Conservation (phyloP, 1,284 basidiomycete species). For the Cryptococcus depauperatus region DNA sequence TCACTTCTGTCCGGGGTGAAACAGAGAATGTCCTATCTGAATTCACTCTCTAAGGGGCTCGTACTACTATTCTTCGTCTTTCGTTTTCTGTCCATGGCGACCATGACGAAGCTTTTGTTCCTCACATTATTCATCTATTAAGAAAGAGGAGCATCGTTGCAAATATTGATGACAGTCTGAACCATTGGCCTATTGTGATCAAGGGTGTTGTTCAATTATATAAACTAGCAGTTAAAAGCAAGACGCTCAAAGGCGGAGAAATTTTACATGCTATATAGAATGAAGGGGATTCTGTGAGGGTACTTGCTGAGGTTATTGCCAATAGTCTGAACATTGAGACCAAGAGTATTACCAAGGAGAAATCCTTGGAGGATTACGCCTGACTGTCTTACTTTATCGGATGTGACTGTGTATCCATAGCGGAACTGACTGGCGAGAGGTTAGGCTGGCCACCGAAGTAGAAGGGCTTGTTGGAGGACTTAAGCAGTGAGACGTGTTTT, state of each 20-base stretch:
- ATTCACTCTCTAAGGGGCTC: conserved; percentile 11
- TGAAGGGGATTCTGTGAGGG: conserved; percentile 9
- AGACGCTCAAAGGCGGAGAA: conserved; percentile 9
- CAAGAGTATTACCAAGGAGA: conserved; percentile 10
- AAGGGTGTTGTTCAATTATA: conserved; percentile 24
- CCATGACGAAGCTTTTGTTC: conserved; percentile 15
- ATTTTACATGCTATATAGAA: conserved; percentile 20
- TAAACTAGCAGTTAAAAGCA: conserved; percentile 22
- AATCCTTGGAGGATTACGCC: conserved; percentile 15
- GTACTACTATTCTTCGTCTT: conserved; percentile 18
- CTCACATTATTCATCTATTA: conserved; percentile 9
- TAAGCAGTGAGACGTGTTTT: conserved; percentile 7
- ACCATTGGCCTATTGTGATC: conserved; percentile 15
- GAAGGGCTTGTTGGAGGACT: conserved; percentile 9
- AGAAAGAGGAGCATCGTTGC: conserved; percentile 12
- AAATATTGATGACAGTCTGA: conserved; percentile 15
- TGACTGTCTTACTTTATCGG: conserved; percentile 5
- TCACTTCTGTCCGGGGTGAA: conserved; percentile 3
- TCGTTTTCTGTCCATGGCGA: conserved; percentile 22
- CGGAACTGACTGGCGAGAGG: conserved; percentile 3
- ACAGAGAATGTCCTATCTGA: conserved; percentile 6
- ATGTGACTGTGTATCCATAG: not conserved
- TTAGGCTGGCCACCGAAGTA: conserved; percentile 12
- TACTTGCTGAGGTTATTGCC: conserved; percentile 18
- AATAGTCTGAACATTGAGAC: conserved; percentile 11